These are phyloP conservation scores for Phytophthora hibernalis DNA, from an alignment of 352 stramenopile genomes.

Conservation along the genomic window DNA sequence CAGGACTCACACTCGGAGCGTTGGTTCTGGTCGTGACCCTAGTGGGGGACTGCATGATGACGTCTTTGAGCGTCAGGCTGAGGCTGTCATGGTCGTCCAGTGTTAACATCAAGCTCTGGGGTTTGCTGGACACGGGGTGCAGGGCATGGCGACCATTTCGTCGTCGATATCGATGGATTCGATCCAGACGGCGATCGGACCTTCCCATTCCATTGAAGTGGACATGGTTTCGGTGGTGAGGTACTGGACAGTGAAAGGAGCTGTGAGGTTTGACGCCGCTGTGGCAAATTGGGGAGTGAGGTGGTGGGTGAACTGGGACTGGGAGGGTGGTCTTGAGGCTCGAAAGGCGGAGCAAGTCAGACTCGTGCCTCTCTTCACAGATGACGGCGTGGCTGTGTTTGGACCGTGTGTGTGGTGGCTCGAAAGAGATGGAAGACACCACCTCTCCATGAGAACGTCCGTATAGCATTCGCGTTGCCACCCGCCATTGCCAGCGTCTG, in stretches of 20 bases:
- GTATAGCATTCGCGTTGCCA: constrained; percentile 13
- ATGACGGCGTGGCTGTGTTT: constrained; percentile 14
- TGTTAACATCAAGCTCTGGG: no score
- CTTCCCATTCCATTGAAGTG: constrained; percentile 31
- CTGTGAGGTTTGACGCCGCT: constrained; percentile 18
- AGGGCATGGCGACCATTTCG: constrained; percentile 21
- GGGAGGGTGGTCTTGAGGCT: constrained; percentile 1
- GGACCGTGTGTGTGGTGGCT: no score
- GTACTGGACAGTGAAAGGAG: constrained; percentile 5
- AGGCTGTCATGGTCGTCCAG: no score
- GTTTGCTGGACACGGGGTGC: constrained; percentile 8
- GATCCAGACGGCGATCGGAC: constrained; percentile 35
- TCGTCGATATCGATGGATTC: constrained; percentile 39
- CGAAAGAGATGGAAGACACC: constrained; percentile 10
- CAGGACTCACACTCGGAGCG: constrained; percentile 15
- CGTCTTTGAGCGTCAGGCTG: constrained; percentile 4
- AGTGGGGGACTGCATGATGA: constrained; percentile 2
- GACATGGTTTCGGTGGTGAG: constrained; percentile 9
- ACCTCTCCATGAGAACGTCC: constrained; percentile 1
- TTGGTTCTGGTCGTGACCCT: constrained; percentile 4
- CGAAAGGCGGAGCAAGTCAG: constrained; percentile 31
- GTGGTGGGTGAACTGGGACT: constrained; percentile 4
- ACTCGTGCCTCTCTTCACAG: constrained; percentile 38
- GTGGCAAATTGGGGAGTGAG: constrained; percentile 39
- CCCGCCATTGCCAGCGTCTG: constrained; percentile 14